phyloP scores from a whole-genome alignment of 2,329 filamentous ascomycete species.

The Lomentospora prolificans region DNA sequence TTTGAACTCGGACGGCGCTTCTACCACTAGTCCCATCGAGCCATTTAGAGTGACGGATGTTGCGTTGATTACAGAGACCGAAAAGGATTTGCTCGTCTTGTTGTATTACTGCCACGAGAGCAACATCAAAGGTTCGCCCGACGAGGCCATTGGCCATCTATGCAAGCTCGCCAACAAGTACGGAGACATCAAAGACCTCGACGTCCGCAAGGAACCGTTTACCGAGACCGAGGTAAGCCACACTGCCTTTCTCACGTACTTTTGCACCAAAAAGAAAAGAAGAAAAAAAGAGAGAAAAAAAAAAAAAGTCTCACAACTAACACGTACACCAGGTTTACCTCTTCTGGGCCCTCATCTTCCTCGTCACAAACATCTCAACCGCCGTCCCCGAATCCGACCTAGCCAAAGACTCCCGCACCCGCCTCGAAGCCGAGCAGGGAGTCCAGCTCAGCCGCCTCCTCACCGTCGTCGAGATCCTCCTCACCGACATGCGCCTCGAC shows the following conservation, averaged over 20 bases:
- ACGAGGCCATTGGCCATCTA: conserved; percentile 11
- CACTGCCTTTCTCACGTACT: conserved; percentile 4
- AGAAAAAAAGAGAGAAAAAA: neutral
- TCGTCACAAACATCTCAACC: conserved; percentile 5
- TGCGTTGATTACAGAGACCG: conserved; percentile 9
- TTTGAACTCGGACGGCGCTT: conserved; percentile 4
- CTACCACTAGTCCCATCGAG: neutral
- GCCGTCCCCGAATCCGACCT: neutral
- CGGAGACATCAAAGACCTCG: conserved; percentile 11
- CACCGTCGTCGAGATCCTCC: conserved; percentile 12
- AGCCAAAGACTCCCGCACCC: neutral
- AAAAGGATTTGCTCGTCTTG: conserved; percentile 13
- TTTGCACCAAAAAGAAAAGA: neutral
- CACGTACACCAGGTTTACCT: conserved; percentile 8
- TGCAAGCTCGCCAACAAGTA: conserved; percentile 9
- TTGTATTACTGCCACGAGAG: conserved; percentile 11
- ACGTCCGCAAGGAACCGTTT: conserved; percentile 12
- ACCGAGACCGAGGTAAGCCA: conserved; percentile 12
- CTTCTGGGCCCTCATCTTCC: conserved; percentile 7
- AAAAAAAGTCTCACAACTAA: neutral
- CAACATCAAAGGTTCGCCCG: conserved; percentile 4
- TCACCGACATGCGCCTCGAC: conserved; percentile 10
- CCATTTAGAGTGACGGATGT: conserved; percentile 10
- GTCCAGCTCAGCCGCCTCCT: conserved; percentile 11
- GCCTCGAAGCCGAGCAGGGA: conserved; percentile 8